Evolutionary conservation across 2,329 filamentous ascomycete genomes (phyloP).

Genomic region (Pyrenophora tritici-repentis): DNA sequence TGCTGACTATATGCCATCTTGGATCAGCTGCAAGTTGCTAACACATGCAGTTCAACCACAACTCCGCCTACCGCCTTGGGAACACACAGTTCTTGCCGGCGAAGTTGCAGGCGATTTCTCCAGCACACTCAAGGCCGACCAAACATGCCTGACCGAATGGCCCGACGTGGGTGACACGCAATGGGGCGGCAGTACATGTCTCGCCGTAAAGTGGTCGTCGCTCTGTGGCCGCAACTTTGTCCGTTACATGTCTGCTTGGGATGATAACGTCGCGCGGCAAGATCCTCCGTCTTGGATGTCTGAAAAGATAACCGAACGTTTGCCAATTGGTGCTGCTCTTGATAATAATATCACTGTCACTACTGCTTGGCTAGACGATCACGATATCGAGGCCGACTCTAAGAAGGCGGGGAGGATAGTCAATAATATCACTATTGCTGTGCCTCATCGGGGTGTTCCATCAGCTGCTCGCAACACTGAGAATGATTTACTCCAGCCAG

Average conservation of each 20-base stretch:
- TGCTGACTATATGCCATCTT: background rate
- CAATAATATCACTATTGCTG: conserved; percentile 14
- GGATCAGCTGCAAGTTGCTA: background rate
- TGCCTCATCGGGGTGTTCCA: conserved; percentile 9
- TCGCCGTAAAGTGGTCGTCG: conserved; percentile 10
- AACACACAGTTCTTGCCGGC: conserved; percentile 1
- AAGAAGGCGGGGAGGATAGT: conserved; percentile 11
- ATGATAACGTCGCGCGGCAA: background rate
- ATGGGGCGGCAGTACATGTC: conserved; percentile 10
- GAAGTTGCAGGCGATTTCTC: conserved; percentile 10
- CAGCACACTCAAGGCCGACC: background rate
- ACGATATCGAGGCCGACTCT: conserved; percentile 1
- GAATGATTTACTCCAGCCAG: conserved; percentile 9
- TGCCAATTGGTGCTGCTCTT: conserved; percentile 5
- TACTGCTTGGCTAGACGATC: conserved; percentile 5
- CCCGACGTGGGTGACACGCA: conserved; percentile 8
- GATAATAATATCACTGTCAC: conserved; percentile 10
- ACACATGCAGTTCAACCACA: conserved; percentile 7
- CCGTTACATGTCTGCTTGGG: conserved; percentile 9
- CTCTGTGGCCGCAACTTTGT: conserved; percentile 10
- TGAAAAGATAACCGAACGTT: conserved; percentile 1
- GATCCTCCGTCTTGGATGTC: conserved; percentile 4
- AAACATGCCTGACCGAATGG: conserved; percentile 8
- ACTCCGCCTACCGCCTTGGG: conserved; percentile 9
- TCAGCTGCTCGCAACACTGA: conserved; percentile 7